phyloP scores from a whole-genome alignment of 805 yeast species.

The Kuraishia molischiana region DNA sequence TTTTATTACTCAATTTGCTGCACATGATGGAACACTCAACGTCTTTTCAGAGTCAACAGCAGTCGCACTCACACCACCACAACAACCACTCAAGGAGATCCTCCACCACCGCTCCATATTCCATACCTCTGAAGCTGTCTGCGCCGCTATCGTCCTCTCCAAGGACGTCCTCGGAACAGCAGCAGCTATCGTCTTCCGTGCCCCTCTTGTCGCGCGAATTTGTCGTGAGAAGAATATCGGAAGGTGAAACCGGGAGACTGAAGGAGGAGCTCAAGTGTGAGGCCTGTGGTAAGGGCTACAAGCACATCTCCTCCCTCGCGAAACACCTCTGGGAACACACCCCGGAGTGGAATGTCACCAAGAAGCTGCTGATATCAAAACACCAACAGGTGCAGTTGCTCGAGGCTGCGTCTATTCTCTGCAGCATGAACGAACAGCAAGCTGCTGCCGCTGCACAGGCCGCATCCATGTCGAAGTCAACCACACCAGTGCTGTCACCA shows the following conservation, averaged over 20 bases:
- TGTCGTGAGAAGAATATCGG: constrained; percentile 75
- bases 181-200: constrained; percentile 5
- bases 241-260: constrained; percentile 77
- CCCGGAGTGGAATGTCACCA: constrained; percentile 87
- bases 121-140: constrained; percentile 1
- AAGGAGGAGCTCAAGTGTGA: constrained; percentile 83
- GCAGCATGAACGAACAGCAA: constrained; percentile 51
- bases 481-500: background rate
- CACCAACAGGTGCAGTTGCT: constrained; percentile 82
- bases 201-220: constrained; percentile 45
- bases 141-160: background rate
- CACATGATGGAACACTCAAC: background rate
- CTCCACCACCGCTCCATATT: constrained; percentile 4
- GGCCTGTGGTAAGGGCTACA: constrained; percentile 87
- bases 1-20: too few relatives aligned
- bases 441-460: background rate
- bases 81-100: constrained; percentile 4
- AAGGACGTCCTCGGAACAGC: background rate
- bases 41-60: background rate
- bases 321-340: constrained; percentile 92
- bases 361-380: constrained; percentile 70
- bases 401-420: constrained; percentile 70
- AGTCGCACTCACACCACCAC: background rate
- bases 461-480: too few relatives aligned
- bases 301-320: constrained; percentile 80